These are phyloP conservation scores for Ciborinia camelliae DNA, from an alignment of 2,329 filamentous ascomycete genomes.

Conservation along the genomic window DNA sequence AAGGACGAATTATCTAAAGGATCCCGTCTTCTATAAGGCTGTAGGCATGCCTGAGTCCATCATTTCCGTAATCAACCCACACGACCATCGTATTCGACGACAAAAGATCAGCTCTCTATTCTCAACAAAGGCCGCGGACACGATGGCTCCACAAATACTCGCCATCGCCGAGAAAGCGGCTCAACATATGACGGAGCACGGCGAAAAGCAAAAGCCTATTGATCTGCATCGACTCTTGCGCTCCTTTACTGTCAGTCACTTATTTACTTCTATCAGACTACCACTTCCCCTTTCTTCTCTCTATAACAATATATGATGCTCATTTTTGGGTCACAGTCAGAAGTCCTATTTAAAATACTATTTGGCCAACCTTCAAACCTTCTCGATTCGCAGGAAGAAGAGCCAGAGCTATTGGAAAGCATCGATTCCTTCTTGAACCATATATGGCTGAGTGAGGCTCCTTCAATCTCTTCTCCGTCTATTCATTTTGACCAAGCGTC, in stretches of 20 bases:
- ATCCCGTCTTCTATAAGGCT: neutral
- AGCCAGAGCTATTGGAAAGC: neutral
- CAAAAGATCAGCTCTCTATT: conserved; percentile 8
- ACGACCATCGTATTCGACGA: neutral
- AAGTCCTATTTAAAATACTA: neutral
- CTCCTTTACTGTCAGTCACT: neutral
- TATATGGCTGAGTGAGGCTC: neutral
- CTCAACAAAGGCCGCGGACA: neutral
- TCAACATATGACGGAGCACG: neutral
- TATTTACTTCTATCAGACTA: neutral
- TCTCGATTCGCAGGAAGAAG: neutral
- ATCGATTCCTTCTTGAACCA: neutral
- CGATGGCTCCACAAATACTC: neutral
- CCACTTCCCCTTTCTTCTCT: neutral
- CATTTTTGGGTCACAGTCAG: neutral
- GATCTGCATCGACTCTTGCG: conserved; percentile 1
- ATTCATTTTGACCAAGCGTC: fast-evolving
- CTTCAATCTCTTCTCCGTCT: too few relatives aligned
- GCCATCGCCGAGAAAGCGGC: neutral
- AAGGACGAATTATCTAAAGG: neutral
- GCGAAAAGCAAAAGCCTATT: neutral
- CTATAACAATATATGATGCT: neutral
- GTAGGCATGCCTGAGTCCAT: neutral
- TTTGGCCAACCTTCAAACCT: neutral
- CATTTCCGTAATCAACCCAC: neutral